These are phyloP conservation scores for Salix caprea DNA, from an alignment of 345 rosid genomes.

Conservation along the genomic window DNA sequence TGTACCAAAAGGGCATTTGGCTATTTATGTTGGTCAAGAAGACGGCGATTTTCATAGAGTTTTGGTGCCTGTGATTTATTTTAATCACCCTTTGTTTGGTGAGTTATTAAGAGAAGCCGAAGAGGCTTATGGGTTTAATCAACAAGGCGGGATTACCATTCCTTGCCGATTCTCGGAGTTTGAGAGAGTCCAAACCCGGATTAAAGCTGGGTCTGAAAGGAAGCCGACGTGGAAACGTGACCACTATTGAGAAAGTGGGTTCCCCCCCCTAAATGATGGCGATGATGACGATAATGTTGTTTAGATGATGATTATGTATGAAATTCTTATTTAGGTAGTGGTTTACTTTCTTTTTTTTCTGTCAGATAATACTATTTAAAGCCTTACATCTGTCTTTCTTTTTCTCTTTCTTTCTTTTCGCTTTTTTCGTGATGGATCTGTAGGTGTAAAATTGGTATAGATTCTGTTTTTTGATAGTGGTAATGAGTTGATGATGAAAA, in stretches of 20 bases:
- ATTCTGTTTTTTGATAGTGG: not conserved
- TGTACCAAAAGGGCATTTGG: slow-evolving; percentile 76
- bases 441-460: slow-evolving; percentile 23
- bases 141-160: slow-evolving; percentile 80
- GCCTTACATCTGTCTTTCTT: not conserved
- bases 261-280: not conserved
- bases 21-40: slow-evolving; percentile 76
- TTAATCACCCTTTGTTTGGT: slow-evolving; percentile 89
- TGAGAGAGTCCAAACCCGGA: slow-evolving; percentile 68
- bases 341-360: not conserved
- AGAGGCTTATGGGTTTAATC: slow-evolving; percentile 73
- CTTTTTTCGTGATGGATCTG: not conserved
- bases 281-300: slow-evolving; percentile 20
- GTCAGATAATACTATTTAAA: not conserved
- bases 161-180: slow-evolving; percentile 86
- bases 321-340: not conserved
- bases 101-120: slow-evolving; percentile 70
- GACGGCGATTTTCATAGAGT: slow-evolving; percentile 71
- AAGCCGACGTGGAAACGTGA: slow-evolving; percentile 35
- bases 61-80: slow-evolving; percentile 77
- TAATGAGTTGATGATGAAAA: not conserved
- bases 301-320: not conserved
- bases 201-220: slow-evolving; percentile 48
- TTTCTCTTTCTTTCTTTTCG: not conserved
- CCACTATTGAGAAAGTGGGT: slow-evolving; percentile 7